Evolutionary conservation across 805 yeast species (phyloP).

Genomic region (Blastobotrys chiropterorum): DNA sequence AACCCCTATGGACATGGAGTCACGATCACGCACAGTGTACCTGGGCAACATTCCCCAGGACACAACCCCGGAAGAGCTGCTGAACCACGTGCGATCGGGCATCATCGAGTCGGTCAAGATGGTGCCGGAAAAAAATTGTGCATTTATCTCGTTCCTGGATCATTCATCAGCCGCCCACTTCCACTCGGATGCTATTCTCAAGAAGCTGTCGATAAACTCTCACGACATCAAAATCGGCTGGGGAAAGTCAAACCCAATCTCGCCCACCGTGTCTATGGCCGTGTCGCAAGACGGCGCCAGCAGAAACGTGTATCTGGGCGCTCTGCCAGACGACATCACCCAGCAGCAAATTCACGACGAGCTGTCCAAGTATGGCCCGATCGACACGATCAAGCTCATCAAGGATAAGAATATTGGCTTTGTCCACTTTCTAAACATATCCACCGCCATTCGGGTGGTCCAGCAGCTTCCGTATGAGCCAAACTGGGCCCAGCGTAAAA

Average conservation of each 20-base stretch:
- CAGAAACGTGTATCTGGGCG: slow-evolving; percentile 87
- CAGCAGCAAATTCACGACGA: slow-evolving; percentile 65
- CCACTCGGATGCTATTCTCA: slow-evolving; percentile 88
- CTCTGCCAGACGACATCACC: slow-evolving; percentile 57
- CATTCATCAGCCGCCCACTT: slow-evolving; percentile 83
- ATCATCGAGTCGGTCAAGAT: slow-evolving; percentile 69
- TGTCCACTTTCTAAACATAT: slow-evolving; percentile 80
- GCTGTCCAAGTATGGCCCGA: slow-evolving; percentile 66
- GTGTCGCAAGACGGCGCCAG: slow-evolving; percentile 86
- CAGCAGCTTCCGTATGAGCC: slow-evolving; percentile 58
- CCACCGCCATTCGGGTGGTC: slow-evolving; percentile 82
- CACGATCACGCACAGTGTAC: slow-evolving; percentile 65
- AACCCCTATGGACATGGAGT: slow-evolving; percentile 8
- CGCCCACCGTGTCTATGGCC: slow-evolving; percentile 66
- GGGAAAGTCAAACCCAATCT: slow-evolving; percentile 77
- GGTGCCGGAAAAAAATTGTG: slow-evolving; percentile 81
- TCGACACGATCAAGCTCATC: slow-evolving; percentile 77
- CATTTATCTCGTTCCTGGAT: slow-evolving; percentile 83
- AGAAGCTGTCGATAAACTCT: slow-evolving; percentile 71
- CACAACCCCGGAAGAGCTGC: slow-evolving; percentile 69
- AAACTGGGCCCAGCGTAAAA: slow-evolving; percentile 68
- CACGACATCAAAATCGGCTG: slow-evolving; percentile 85
- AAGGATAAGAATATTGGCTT: slow-evolving; percentile 73
- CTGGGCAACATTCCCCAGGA: slow-evolving; percentile 84
- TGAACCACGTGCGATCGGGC: slow-evolving; percentile 89